Conservation (phyloP, 108 stramenopile genomes). For the Fragilaria crotonensis region DNA sequence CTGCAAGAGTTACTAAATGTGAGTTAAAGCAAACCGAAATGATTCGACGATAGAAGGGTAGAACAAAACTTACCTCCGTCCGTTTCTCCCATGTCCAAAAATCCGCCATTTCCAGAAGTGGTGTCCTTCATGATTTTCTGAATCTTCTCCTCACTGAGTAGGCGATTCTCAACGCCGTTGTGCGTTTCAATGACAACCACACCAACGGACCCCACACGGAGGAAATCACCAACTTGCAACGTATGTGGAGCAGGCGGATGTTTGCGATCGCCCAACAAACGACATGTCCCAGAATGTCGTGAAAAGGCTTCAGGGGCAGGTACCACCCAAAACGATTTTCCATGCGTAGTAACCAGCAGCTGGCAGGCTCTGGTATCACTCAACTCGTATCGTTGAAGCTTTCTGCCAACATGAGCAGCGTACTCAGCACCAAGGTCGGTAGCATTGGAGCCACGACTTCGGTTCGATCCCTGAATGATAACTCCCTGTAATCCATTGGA, state of each 20-base stretch:
- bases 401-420: constrained; percentile 67
- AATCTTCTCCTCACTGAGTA: constrained; percentile 79
- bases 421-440: constrained; percentile 68
- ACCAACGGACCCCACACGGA: constrained; percentile 92
- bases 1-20: background rate
- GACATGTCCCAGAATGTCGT: constrained; percentile 93
- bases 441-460: constrained; percentile 40
- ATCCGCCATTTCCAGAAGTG: constrained; percentile 59
- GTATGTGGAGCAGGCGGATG: constrained; percentile 73
- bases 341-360: constrained; percentile 81
- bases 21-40: constrained; percentile 1
- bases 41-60: background rate
- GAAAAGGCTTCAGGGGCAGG: constrained; percentile 96
- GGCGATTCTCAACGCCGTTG: constrained; percentile 72
- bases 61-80: constrained; percentile 69
- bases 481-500: constrained; percentile 51
- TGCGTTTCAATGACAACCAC: constrained; percentile 95
- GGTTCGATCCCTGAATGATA: constrained; percentile 78
- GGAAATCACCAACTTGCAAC: constrained; percentile 85
- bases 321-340: constrained; percentile 85
- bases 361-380: constrained; percentile 85
- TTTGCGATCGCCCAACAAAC: constrained; percentile 88
- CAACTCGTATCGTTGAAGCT: constrained; percentile 77
- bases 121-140: constrained; percentile 90
- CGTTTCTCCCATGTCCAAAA: constrained; percentile 77